Evolutionary conservation across 2,329 filamentous ascomycete species (phyloP), one percentile per base, ranked within the genome.

Genomic region (Fusarium scirpi): DNA sequence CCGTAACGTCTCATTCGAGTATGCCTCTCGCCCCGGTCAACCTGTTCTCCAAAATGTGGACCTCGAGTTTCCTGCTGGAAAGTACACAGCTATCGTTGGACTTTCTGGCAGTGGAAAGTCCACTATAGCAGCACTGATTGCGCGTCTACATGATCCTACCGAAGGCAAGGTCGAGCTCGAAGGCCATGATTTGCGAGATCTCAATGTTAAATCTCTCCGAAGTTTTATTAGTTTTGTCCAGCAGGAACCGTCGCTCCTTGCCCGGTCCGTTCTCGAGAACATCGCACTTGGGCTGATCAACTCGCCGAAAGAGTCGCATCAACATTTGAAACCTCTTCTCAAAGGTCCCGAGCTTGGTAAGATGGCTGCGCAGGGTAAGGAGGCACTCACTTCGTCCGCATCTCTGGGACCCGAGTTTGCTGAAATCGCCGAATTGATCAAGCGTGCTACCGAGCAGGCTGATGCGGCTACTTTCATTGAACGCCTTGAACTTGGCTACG

Each of bases 401-500:
- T 76, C 78, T 5, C 79, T 83, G 6, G 82, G 85, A 1, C 57
- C 81, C 1, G 78, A 82, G 18, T 77, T 54, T 43, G 45, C 32
- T 53, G 83, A 89, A 61, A 85, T 91, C 34, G 80, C 87, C 34
- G 76, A 74, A 27, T 76, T 87, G 45, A 83, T 86, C 4, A 79
- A 82, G 73, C 75, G 82, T 13, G 86, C 89, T n/a, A 85, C 87
- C 6, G 80, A 80, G 13, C 81, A 90, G 40, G 89, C 90, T 1
- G 88, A 91, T 76, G 89, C 87, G 0, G 81, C 82, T 44, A 76
- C 75, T 27, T 91, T 89, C 74, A 89, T 88, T 66, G 79, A 83
- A 41, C 78, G 77, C 1, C 82, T 88, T 4, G 84, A 89, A 46
- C 77, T 84, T 38, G 87, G 88, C 0, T 85, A 87, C 24, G 82